Evolutionary conservation across 768 basidiomycete genomes (phyloP).

Genomic region (Lepiota brunneoincarnata): DNA sequence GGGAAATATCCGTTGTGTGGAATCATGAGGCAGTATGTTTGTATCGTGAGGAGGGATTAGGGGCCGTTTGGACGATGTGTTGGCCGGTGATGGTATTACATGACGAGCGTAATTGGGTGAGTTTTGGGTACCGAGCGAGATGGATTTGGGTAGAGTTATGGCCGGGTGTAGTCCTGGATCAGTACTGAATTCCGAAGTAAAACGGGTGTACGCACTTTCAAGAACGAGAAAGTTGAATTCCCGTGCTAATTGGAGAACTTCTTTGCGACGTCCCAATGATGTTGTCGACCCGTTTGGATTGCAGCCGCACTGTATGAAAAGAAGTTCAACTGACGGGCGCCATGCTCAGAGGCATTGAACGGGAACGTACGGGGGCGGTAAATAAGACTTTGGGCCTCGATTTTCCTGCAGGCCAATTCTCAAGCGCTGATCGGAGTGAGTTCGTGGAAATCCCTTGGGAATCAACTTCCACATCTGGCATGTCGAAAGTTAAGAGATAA

Average conservation of each 20-base stretch:
- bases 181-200: neutral
- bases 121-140: neutral
- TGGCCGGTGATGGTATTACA: no score
- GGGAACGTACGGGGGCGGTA: slow-evolving; percentile 64
- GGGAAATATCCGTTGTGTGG: no score
- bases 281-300: slow-evolving; percentile 87
- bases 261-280: slow-evolving; percentile 62
- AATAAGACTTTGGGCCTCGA: slow-evolving; percentile 78
- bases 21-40: no score
- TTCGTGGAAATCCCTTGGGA: slow-evolving; percentile 61
- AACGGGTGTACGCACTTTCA: slow-evolving; percentile 56
- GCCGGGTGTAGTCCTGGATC: no score
- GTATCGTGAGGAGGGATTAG: no score
- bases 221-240: slow-evolving; percentile 79
- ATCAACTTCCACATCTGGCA: slow-evolving; percentile 80
- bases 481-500: neutral
- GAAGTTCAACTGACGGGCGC: neutral
- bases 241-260: slow-evolving; percentile 67
- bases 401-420: slow-evolving; percentile 71
- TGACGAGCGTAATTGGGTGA: neutral
- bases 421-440: slow-evolving; percentile 60
- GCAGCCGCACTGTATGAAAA: slow-evolving; percentile 63
- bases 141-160: neutral
- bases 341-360: neutral
- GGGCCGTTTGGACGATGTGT: neutral